These are phyloP conservation scores for Ogataea salicorniae DNA, from an alignment of 805 yeast genomes.

Conservation along the genomic window DNA sequence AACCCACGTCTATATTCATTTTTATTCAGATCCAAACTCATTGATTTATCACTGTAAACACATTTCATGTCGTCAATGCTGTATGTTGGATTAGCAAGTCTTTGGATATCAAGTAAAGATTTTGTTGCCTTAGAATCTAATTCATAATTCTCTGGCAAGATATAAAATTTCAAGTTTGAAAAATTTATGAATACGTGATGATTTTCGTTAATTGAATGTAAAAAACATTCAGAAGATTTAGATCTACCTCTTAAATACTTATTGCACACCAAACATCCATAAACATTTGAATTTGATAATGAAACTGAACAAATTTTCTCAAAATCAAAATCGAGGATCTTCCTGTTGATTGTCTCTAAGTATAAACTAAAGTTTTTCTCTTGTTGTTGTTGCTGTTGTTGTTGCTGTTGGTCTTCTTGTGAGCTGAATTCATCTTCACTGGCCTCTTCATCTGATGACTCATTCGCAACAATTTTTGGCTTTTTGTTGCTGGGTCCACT, in stretches of 20 bases:
- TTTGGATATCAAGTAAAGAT: conserved; percentile 46
- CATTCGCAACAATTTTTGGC: too few relatives aligned
- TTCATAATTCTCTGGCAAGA: conserved; percentile 60
- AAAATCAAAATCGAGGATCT: conserved; percentile 58
- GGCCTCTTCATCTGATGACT: neutral
- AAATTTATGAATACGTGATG: conserved; percentile 64
- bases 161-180: conserved; percentile 41
- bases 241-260: conserved; percentile 67
- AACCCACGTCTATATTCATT: conserved; percentile 54
- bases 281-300: conserved; percentile 54
- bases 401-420: neutral
- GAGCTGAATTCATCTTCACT: neutral
- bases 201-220: conserved; percentile 56
- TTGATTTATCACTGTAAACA: conserved; percentile 22
- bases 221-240: conserved; percentile 57
- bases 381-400: neutral
- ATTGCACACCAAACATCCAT: conserved; percentile 72
- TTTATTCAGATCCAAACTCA: conserved; percentile 39
- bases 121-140: conserved; percentile 27
- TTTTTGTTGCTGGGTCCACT: too few relatives aligned
- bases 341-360: conserved; percentile 40
- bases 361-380: conserved; percentile 20
- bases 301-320: conserved; percentile 64
- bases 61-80: conserved; percentile 27
- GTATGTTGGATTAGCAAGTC: conserved; percentile 49